Evolutionary conservation across 1,284 basidiomycete genomes (phyloP), one percentile per base, ranked within the genome.

Genomic region (Meripilus lineatus): DNA sequence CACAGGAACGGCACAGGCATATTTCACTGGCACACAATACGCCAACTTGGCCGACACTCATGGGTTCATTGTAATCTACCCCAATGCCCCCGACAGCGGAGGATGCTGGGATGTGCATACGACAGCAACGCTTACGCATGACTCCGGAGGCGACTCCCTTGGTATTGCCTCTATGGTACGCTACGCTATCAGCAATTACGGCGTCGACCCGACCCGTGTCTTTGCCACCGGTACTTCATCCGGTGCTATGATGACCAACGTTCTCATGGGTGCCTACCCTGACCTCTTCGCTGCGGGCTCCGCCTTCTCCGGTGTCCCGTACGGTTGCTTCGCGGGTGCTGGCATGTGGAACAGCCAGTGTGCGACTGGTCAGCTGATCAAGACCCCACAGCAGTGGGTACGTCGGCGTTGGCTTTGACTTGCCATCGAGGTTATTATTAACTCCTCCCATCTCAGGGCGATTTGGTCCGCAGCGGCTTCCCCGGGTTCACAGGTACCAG

Each of bases 211-310:
- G 1, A 54, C 49, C 36, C 61, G 63, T 28, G 75, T 77, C 42
- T 78, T 70, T 55, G 69, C 65, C 26, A 74, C 72, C 38, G 76
- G 77, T 17, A 68, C 68, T 2, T 74, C 71, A 5, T 77, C 75
- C 7, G 77, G 77, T 41, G 77, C 75, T 5, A 79, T 80, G 77
- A 79, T 79, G 77, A 77, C 76, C 40, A 74, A 71, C 54, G 76
- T 79, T 20, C 64, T 77, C 15, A 58, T 62, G 38, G 76, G 73
- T 32, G 69, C 74, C 6, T 80, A 80, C 58, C 77, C 77, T 4
- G 72, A 79, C 43, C 52, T 80, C 40, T 75, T 76, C 64, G 53
- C 59, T 34, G 77, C 73, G 5, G 75, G 70, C 14, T 55, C 68
- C 21, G 69, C 66, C 14, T 74, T 68, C 59, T 71, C 74, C 25